Base-by-base conservation (phyloP, 2,329 filamentous ascomycete genomes). In the Shiraia bambusicola region DNA sequence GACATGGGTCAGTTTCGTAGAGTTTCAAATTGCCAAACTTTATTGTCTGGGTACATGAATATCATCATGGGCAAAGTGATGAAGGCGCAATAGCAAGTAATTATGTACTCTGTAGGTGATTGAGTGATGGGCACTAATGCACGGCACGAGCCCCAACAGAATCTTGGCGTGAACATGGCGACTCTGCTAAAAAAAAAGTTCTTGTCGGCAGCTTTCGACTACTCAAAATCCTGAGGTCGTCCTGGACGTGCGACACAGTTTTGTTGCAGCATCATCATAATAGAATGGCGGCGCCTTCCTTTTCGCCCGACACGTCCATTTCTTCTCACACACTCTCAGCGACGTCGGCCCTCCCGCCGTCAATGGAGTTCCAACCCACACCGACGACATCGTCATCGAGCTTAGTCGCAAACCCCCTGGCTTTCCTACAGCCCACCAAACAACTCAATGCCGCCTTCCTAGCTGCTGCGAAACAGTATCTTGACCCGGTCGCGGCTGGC, bases 401-500 rank as follows among this genome's bases (percentile, higher is more conserved):
- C 49, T 74, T 88, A 34, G 71, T 82, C 12, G 72, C 75, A 43
- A 80, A 81, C 45, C 85, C 87, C 10, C 84, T 91, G 62, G 67
- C 71, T 17, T 95, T 95, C 63, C 75, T 96, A n/a, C 83, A 86
- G 50, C 90, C 92, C 4, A 75, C 81, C 2, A 59, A 78, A 6
- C 71, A 80, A 15, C 75, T 95, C 24, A 81, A 88, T 32, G 77
- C 79, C 24, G 82, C 85, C 3, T 84, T 88, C 13, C 74, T 93
- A 15, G 78, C 82, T 42, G 80, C 89, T 37, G 84, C 87, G n/a
- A 95, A 95, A 70, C 75, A 81, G 28, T 87, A 85, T 4, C 75
- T 96, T 6, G 89, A 95, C 61, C 80, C 81, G 3, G 82, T 95
- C 50, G 90, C 91, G 2, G 76, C 78, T 1, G 83, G 83, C 40